Conservation (phyloP, 257 asterid genomes). For the Misopates orontium region DNA sequence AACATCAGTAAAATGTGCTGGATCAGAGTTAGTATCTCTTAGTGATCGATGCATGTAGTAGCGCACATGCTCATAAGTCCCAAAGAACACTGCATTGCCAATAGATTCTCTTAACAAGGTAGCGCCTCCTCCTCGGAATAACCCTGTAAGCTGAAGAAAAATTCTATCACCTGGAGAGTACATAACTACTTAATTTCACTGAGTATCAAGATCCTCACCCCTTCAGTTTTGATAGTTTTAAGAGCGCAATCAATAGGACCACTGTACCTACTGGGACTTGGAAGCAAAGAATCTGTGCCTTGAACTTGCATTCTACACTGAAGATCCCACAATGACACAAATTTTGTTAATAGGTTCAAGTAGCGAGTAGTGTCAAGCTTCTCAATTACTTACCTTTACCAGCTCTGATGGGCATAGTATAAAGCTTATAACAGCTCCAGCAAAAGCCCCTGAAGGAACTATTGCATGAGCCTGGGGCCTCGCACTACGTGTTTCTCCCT, state of each 20-base stretch:
- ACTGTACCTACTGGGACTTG: slow-evolving; percentile 55
- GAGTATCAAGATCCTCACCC: slow-evolving; percentile 59
- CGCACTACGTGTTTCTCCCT: slow-evolving; percentile 61
- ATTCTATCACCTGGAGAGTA: slow-evolving; percentile 41
- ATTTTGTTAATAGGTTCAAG: slow-evolving; percentile 24
- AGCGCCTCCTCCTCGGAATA: slow-evolving; percentile 78
- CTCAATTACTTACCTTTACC: slow-evolving; percentile 60
- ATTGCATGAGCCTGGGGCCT: slow-evolving; percentile 72
- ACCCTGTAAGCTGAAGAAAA: slow-evolving; percentile 67
- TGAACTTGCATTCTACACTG: slow-evolving; percentile 99
- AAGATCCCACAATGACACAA: slow-evolving; percentile 51
- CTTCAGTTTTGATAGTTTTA: slow-evolving; percentile 67
- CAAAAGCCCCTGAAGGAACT: slow-evolving; percentile 76
- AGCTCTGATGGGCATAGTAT: slow-evolving; percentile 88
- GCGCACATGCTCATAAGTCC: slow-evolving; percentile 78
- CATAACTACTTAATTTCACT: slow-evolving; percentile 15
- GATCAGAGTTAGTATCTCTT: slow-evolving; percentile 55
- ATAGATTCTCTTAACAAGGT: slow-evolving; percentile 80
- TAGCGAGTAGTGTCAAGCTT: slow-evolving; percentile 22
- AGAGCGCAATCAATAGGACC: slow-evolving; percentile 85
- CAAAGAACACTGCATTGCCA: slow-evolving; percentile 84
- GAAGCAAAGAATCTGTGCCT: slow-evolving; percentile 60
- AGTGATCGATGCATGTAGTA: slow-evolving; percentile 63
- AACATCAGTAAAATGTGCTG: slow-evolving; percentile 57
- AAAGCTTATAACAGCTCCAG: slow-evolving; percentile 82